phyloP scores from a whole-genome alignment of 2,329 filamentous ascomycete species.

The Alternaria sp. region DNA sequence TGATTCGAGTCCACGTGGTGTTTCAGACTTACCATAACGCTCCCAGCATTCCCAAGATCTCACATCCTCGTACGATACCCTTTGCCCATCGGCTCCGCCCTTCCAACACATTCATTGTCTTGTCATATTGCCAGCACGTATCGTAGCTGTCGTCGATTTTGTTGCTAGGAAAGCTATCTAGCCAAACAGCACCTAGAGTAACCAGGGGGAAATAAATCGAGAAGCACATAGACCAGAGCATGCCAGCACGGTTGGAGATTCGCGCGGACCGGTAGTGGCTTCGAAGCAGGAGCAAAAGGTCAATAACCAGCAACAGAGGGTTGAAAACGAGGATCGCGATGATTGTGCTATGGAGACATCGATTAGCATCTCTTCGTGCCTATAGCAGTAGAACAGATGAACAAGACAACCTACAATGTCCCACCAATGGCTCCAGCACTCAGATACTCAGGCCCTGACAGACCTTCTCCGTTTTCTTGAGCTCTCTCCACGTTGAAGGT shows the following conservation, averaged over 20 bases:
- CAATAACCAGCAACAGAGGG: not conserved
- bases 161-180: not conserved
- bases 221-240: not conserved
- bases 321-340: not conserved
- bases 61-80: not conserved
- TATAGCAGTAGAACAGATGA: not conserved
- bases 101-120: not conserved
- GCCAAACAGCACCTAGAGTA: not conserved
- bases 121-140: not conserved
- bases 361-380: not conserved
- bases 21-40: not conserved
- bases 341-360: not conserved
- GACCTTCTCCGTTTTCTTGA: not conserved
- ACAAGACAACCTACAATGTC: not conserved
- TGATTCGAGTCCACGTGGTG: too few relatives aligned
- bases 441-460: not conserved
- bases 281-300: not conserved
- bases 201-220: not conserved
- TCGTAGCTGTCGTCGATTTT: not conserved
- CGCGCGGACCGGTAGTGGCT: not conserved
- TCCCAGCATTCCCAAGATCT: not conserved
- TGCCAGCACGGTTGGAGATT: slow-evolving; percentile 6
- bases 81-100: not conserved
- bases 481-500: not conserved
- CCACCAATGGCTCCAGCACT: not conserved